These are phyloP conservation scores for Porphyrellus cyaneotinctus DNA, from an alignment of 768 basidiomycete genomes.

Conservation along the genomic window DNA sequence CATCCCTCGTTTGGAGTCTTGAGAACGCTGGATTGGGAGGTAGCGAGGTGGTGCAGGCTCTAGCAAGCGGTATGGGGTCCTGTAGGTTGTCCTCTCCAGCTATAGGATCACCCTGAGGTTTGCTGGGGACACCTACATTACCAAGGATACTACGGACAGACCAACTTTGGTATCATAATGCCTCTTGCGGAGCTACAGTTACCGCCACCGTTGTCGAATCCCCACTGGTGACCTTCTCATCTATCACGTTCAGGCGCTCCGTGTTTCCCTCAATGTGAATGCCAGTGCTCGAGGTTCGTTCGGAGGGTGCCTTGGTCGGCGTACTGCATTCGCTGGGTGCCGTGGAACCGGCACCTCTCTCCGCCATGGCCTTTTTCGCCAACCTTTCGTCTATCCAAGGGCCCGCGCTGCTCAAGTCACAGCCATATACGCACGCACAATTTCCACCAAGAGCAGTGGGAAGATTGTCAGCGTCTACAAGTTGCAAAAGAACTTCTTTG, in stretches of 20 bases:
- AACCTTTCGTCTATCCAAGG: slow-evolving; percentile 65
- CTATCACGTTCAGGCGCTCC: neutral
- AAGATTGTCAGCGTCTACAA: slow-evolving; percentile 61
- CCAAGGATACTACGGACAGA: neutral
- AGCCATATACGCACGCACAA: slow-evolving; percentile 63
- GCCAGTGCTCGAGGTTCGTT: slow-evolving; percentile 2
- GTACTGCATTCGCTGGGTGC: neutral
- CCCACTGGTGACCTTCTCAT: slow-evolving; percentile 8
- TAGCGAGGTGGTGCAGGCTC: too few relatives aligned
- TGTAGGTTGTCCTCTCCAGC: too few relatives aligned
- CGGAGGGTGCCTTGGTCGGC: neutral
- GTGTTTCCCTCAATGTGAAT: slow-evolving; percentile 3
- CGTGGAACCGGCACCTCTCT: neutral
- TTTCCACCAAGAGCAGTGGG: slow-evolving; percentile 59
- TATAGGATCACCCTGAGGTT: too few relatives aligned
- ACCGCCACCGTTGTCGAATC: neutral
- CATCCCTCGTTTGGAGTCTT: neutral
- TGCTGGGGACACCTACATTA: neutral
- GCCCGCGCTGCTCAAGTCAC: slow-evolving; percentile 58
- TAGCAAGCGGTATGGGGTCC: too few relatives aligned
- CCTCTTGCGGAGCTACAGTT: neutral
- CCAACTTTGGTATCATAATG: slow-evolving; percentile 2
- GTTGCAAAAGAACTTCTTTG: slow-evolving; percentile 47
- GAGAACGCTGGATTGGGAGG: neutral
- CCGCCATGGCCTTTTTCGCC: slow-evolving; percentile 13